These are phyloP conservation scores for Nicotiana tomentosiformis DNA, from an alignment of 257 asterid species.

Conservation along the genomic window DNA sequence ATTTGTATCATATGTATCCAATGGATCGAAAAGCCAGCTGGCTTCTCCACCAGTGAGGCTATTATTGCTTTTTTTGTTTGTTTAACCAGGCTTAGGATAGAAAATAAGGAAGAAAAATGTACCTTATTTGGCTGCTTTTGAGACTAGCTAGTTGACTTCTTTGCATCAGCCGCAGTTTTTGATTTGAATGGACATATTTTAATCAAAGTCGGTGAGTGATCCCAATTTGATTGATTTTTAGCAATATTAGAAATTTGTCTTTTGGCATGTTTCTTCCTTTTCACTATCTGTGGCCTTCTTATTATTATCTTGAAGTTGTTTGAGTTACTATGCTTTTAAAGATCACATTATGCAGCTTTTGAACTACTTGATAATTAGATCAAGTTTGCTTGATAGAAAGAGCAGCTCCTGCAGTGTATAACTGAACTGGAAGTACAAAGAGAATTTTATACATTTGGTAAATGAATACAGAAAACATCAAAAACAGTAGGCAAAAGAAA, in stretches of 20 bases:
- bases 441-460: no score
- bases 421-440: not conserved
- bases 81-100: not conserved
- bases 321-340: not conserved
- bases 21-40: not conserved
- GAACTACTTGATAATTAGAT: not conserved
- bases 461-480: no score
- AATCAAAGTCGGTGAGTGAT: not conserved
- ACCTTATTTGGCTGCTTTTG: not conserved
- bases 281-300: not conserved
- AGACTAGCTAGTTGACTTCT: not conserved
- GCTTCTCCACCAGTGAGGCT: not conserved
- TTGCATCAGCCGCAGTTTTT: not conserved
- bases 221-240: not conserved
- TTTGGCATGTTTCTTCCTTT: not conserved
- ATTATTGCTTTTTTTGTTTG: not conserved
- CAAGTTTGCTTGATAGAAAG: not conserved
- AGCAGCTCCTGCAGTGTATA: not conserved
- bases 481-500: not conserved
- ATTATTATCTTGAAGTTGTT: not conserved
- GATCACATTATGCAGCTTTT: not conserved
- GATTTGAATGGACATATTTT: not conserved
- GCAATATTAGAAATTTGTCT: not conserved
- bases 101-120: not conserved
- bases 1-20: not conserved